Evolutionary conservation across 192 early-diverging fungal genomes (phyloP), one percentile per base, ranked within the genome.

Genomic region (Hyaloraphidium curvatum): DNA sequence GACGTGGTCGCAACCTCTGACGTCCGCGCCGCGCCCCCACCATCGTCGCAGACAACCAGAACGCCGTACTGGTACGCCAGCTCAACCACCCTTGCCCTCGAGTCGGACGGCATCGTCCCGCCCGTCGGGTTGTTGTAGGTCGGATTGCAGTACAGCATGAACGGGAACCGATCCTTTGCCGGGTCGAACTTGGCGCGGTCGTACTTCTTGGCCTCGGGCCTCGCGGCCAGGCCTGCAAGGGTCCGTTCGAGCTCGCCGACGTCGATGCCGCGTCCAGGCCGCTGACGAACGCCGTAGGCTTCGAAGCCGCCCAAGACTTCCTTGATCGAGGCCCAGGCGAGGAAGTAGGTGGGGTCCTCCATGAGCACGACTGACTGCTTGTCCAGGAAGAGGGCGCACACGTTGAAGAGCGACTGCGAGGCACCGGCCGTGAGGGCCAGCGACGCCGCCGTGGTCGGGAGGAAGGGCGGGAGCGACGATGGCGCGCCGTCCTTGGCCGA

Each of bases 301-400:
- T n/a, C n/a, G n/a, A n/a, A n/a, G n/a, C n/a, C n/a, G n/a, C n/a
- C n/a, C n/a, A n/a, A n/a, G 25, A 48, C 43, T 25, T 48, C 43
- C 7, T 22, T 22, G 7, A 5, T 21, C 17, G 43, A 22, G 11
- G 43, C 14, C 7, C 25, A 48, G 17, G 43, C 43, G 14, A 48
- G 23, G 23, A 48, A 48, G 25, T 48, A 48, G 5, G 43, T 48
- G 43, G 43, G 43, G 43, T 48, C 43, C 25, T 48, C 43, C 11
- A 48, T 22, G 23, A 48, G 25, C 5, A 48, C 19, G 23, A 25
- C 25, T 9, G 43, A 22, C 4, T 25, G 7, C 43, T 48, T 14
- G 23, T 48, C 23, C 19, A 25, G 25, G 43, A 48, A 48, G 14
- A 48, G 25, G 9, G 43, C 43, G 25, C 14, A 22, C 7, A 48